phyloP scores from a whole-genome alignment of 2,329 filamentous ascomycete species.

The Cadophora sp. region DNA sequence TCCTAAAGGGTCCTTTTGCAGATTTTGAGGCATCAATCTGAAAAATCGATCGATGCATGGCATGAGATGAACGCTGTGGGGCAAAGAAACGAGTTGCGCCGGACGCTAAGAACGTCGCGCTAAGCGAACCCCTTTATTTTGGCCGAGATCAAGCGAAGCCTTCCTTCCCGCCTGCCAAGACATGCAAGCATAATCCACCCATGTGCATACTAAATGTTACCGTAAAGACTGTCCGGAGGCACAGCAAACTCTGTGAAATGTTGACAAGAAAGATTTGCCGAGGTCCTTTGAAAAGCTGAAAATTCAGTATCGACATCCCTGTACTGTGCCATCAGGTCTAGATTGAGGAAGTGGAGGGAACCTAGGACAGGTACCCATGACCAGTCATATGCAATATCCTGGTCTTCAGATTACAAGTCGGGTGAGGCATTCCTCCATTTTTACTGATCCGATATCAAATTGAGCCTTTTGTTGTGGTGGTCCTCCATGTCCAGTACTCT shows the following conservation, averaged over 20 bases:
- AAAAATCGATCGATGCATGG: not conserved
- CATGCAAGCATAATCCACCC: not conserved
- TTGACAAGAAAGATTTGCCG: not conserved
- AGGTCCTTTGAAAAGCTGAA: not conserved
- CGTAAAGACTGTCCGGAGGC: not conserved
- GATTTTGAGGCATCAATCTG: too few relatives aligned
- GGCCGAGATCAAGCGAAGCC: not conserved
- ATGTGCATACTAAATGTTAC: not conserved
- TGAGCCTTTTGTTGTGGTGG: not conserved
- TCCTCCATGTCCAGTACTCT: not conserved
- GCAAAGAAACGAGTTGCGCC: not conserved
- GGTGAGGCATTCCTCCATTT: not conserved
- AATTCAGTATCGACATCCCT: not conserved
- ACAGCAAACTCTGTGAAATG: not conserved
- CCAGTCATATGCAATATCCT: too few relatives aligned
- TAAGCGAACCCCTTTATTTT: not conserved
- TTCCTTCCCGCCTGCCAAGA: not conserved
- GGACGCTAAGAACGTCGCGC: not conserved
- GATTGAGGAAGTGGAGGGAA: not conserved
- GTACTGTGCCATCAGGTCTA: not conserved
- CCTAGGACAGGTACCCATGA: not conserved
- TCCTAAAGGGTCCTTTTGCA: too few relatives aligned
- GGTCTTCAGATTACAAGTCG: not conserved
- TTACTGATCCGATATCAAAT: not conserved
- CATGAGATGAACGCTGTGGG: too few relatives aligned